Base-by-base conservation (phyloP, 345 rosid genomes). In the Populus nigra region DNA sequence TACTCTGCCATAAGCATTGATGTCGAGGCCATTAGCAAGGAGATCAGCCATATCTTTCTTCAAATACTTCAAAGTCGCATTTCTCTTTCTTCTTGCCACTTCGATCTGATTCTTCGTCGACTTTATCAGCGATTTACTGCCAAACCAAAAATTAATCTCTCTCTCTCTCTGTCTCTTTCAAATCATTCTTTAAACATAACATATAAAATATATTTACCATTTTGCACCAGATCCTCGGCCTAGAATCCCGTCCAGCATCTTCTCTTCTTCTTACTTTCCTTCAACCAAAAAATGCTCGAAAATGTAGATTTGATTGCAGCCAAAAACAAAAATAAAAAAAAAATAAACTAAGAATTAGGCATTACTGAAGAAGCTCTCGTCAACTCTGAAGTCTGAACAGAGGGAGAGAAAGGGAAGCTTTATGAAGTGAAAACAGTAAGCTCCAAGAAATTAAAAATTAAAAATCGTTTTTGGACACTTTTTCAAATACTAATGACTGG, bases 41-140 rank as follows among this genome's bases (percentile, higher is more conserved):
- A 96, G 94, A 92, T 93, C 98, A 80, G 97, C 98, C 57, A 96
- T 83, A 66, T 93, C 99, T 81, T 88, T 86, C 91, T 90, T 96
- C 72, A 96, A 73, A 83, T 91, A 92, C 90, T 86, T 96, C 81
- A 88, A 82, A 76, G 96, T 93, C 3, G 99, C 99, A 36, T 78
- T 91, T 80, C 90, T 87, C 88, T 93, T 96, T 85, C 97, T 87
- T 85, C 91, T 72, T 62, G 90, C 90, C 85, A 91, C 91, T 74
- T 92, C 97, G 90, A 96, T 93, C 91, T 93, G 88, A 83, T 86
- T 91, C 87, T 87, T 92, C 1, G 89, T 87, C 79, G 83, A 78
- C 74, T 93, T 96, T 53, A 96, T 92, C 91, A 91, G 79, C 72
- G 95, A 88, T 77, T 96, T 93, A 73, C 99, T 96, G 85, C 80